Conservation (phyloP, 305 asterid genomes). For the Fraxinus xanthoxyloides region DNA sequence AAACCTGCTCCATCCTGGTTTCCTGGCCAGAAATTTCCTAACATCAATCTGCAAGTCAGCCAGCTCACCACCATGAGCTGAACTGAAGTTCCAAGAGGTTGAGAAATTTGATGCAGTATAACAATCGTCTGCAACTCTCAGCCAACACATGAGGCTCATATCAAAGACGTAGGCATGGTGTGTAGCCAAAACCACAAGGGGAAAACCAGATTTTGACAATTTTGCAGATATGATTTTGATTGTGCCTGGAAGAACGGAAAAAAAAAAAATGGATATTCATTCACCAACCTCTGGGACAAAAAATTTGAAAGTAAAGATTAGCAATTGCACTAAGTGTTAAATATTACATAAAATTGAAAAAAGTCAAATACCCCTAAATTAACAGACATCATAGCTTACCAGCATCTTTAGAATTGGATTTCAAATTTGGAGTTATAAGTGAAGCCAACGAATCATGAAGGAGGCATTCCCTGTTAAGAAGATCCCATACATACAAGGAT, state of each 20-base stretch:
- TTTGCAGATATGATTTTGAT: slow-evolving; percentile 90
- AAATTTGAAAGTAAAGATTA: not conserved
- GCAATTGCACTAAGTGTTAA: not conserved
- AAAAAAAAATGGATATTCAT: not conserved
- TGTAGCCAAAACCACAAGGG: slow-evolving; percentile 90
- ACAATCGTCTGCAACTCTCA: slow-evolving; percentile 94
- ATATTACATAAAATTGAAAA: not conserved
- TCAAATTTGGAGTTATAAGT: slow-evolving; percentile 51
- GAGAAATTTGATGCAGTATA: slow-evolving; percentile 87
- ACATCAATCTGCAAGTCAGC: slow-evolving; percentile 86
- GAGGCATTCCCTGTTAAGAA: slow-evolving; percentile 72
- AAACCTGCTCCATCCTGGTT: slow-evolving; percentile 97
- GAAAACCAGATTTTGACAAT: slow-evolving; percentile 79
- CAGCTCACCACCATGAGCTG: slow-evolving; percentile 84
- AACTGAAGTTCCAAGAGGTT: slow-evolving; percentile 84
- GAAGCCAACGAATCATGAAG: slow-evolving; percentile 84
- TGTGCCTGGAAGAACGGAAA: slow-evolving; percentile 50
- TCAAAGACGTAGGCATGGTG: slow-evolving; percentile 91
- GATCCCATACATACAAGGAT: slow-evolving; percentile 84
- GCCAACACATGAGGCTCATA: slow-evolving; percentile 82
- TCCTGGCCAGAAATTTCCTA: slow-evolving; percentile 79
- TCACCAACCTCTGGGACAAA: not conserved
- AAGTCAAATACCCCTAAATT: not conserved
- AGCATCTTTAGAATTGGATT: slow-evolving; percentile 48
- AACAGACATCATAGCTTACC: slow-evolving; percentile 35